These are phyloP conservation scores for Neurospora terricola DNA, from an alignment of 495 filamentous ascomycete genomes.

Conservation along the genomic window DNA sequence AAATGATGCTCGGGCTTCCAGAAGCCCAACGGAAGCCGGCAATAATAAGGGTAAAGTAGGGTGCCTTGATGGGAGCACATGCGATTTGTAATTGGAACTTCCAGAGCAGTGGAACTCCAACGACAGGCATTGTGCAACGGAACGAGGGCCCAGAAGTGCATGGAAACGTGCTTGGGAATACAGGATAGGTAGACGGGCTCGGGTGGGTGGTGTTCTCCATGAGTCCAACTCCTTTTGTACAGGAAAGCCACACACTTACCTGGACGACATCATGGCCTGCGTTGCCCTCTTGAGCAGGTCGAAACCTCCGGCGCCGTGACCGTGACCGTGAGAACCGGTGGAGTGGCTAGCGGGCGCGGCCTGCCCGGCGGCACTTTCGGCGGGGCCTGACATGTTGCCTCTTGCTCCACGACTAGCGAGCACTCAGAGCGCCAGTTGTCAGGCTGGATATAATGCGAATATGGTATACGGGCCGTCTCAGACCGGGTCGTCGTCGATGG, in stretches of 20 bases:
- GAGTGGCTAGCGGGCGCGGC: slow-evolving; percentile 5
- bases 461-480: slow-evolving; percentile 5
- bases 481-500: slow-evolving; percentile 6
- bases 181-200: slow-evolving; percentile 4
- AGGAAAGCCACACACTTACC: slow-evolving; percentile 32
- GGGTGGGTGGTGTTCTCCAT: background rate
- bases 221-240: background rate
- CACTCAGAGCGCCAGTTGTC: slow-evolving; percentile 7
- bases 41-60: slow-evolving; percentile 15
- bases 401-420: slow-evolving; percentile 4
- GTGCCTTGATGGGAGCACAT: background rate
- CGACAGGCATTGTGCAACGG: background rate
- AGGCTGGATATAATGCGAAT: slow-evolving; percentile 6
- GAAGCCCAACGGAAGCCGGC: slow-evolving; percentile 15
- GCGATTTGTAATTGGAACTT: background rate
- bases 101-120: background rate
- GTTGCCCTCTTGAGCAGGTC: slow-evolving; percentile 47
- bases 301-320: slow-evolving; percentile 23
- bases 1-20: slow-evolving; percentile 14
- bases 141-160: background rate
- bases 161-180: background rate
- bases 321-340: slow-evolving; percentile 9
- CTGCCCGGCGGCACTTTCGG: slow-evolving; percentile 1
- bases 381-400: slow-evolving; percentile 24
- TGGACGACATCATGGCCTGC: slow-evolving; percentile 46